These are phyloP conservation scores for Neodidymelliopsis sp. DNA, from an alignment of 2,329 filamentous ascomycete genomes.

Conservation along the genomic window DNA sequence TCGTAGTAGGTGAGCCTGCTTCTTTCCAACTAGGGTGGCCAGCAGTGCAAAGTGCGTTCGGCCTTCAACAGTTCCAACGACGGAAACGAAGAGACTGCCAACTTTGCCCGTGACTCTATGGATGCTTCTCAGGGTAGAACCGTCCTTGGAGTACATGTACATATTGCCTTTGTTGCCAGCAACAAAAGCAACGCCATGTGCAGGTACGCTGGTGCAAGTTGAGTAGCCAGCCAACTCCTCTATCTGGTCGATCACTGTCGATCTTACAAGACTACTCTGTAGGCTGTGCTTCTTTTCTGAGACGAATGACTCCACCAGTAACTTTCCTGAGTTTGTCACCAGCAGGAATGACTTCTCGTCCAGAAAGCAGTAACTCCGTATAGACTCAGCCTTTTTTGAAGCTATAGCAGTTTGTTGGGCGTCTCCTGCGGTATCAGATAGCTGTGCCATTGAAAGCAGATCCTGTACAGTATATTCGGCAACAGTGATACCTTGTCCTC, in stretches of 20 bases:
- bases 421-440: background rate
- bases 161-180: slow-evolving; percentile 56
- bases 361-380: slow-evolving; percentile 71
- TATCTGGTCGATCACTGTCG: slow-evolving; percentile 40
- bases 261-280: slow-evolving; percentile 20
- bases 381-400: slow-evolving; percentile 47
- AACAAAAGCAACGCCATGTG: slow-evolving; percentile 53
- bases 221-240: slow-evolving; percentile 58
- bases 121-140: slow-evolving; percentile 32
- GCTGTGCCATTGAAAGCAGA: slow-evolving; percentile 26
- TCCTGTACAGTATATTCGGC: slow-evolving; percentile 39
- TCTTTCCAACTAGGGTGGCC: slow-evolving; percentile 49
- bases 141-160: slow-evolving; percentile 44
- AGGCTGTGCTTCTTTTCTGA: background rate
- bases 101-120: slow-evolving; percentile 48
- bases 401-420: slow-evolving; percentile 17
- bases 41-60: slow-evolving; percentile 42
- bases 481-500: background rate
- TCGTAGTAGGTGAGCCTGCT: slow-evolving; percentile 42
- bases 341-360: slow-evolving; percentile 61
- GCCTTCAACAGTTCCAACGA: background rate
- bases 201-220: slow-evolving; percentile 50
- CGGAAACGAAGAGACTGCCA: slow-evolving; percentile 48
- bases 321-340: slow-evolving; percentile 65
- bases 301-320: slow-evolving; percentile 55